Conservation (phyloP, 1,284 basidiomycete species). For the Rugosomyces carneus region DNA sequence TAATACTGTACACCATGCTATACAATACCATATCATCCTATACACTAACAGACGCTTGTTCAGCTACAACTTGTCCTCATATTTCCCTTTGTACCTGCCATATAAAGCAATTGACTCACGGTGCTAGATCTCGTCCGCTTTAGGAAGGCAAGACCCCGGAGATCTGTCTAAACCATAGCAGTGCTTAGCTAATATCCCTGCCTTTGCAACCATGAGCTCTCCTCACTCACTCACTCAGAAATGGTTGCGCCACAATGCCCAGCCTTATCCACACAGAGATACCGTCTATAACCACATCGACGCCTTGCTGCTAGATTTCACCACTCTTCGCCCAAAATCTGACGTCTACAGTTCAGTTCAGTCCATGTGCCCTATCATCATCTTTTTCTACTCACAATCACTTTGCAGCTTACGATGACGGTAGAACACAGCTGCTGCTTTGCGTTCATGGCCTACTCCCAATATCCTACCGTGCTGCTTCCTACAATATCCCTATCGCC, state of each 20-base stretch:
- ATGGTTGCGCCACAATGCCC: constrained; percentile 73
- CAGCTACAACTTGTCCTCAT: too few relatives aligned
- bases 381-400: constrained; percentile 5
- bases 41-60: too few relatives aligned
- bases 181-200: constrained; percentile 7
- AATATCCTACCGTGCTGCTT: constrained; percentile 68
- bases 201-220: constrained; percentile 16
- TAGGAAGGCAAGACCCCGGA: constrained; percentile 26
- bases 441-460: constrained; percentile 90
- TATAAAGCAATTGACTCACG: constrained; percentile 15
- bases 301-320: constrained; percentile 50
- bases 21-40: too few relatives aligned
- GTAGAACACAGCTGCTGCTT: constrained; percentile 85
- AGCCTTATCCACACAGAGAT: constrained; percentile 56
- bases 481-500: constrained; percentile 93
- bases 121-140: constrained; percentile 17
- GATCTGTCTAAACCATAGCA: constrained; percentile 18
- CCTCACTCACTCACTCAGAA: constrained; percentile 35
- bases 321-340: constrained; percentile 79
- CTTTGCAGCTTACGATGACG: constrained; percentile 92
- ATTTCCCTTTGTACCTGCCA: constrained; percentile 20
- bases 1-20: too few relatives aligned
- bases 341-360: constrained; percentile 93
- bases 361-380: constrained; percentile 3
- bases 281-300: constrained; percentile 61